Evolutionary conservation across 2,329 filamentous ascomycete species (phyloP), one percentile per base, ranked within the genome.

Genomic region (Cladophialophora carrionii): DNA sequence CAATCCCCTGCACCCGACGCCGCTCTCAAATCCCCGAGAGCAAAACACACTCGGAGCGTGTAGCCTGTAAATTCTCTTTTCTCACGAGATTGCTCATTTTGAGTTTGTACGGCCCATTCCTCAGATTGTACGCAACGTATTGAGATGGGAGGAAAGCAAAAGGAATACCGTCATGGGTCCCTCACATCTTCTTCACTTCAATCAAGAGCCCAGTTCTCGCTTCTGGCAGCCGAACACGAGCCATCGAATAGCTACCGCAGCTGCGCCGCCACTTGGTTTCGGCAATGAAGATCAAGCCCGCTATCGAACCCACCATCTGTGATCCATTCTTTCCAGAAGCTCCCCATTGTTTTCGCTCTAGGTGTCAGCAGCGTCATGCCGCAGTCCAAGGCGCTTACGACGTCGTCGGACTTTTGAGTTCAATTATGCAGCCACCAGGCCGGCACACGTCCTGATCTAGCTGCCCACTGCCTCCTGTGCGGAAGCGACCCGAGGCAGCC

Each of bases 271-370:
- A 52, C 46, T 34, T 31, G 46, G 43, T 26, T 37, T 29, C 26
- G 57, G 48, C 57, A 60, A 51, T 32, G 57, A 60, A 60, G 57
- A 60, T 60, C 57, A 54, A 61, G 58, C 37, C 58, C 58, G 54
- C 51, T 61, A 32, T 61, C 32, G 34, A 43, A 46, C 58, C 58
- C 49, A 46, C 48, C 10, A 14, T 48, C 26, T 52, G 24, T 56
- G 54, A 63, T 63, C 61, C 61, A 63, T 63, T 63, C 61, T 48
- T 63, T 63, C 61, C 61, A 63, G 61, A 63, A 63, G 55, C 29
- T 6, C 37, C 51, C 37, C 60, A 22, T 41, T 41, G 26, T 56
- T 56, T 57, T 29, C 32, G 20, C 14, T n/a, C 14, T 20, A 34
- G 52, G 52, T 32, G 29, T 54, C 52, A 52, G 48, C 22, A 52